These are phyloP conservation scores for Stentor coeruleus DNA, from an alignment of 73 alveolate species.

Conservation along the genomic window DNA sequence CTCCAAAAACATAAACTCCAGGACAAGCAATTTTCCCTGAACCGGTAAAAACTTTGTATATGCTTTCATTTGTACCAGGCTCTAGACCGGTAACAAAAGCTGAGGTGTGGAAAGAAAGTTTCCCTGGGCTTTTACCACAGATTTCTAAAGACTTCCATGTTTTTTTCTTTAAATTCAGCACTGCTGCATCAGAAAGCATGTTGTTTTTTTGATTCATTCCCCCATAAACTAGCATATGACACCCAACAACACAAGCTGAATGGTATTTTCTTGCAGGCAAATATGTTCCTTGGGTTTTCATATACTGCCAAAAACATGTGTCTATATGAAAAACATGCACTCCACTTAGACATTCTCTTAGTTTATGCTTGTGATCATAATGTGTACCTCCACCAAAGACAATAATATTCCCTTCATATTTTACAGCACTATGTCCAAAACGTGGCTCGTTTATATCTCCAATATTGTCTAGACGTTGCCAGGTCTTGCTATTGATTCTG, in stretches of 20 bases:
- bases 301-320: not conserved
- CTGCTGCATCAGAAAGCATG: constrained; percentile 17
- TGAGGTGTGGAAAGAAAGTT: constrained; percentile 15
- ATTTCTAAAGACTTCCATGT: constrained; percentile 6
- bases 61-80: not conserved
- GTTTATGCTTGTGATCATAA: not conserved
- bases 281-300: constrained; percentile 5
- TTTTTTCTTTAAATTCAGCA: not conserved
- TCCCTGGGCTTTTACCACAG: not conserved
- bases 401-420: not conserved
- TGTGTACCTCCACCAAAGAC: constrained; percentile 29
- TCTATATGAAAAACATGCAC: not conserved
- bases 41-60: not conserved
- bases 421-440: constrained; percentile 25
- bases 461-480: not conserved
- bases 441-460: constrained; percentile 2
- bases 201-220: constrained; percentile 21
- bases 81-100: not conserved
- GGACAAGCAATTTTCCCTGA: not conserved
- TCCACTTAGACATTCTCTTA: constrained; percentile 22
- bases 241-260: not conserved
- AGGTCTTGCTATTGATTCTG: not conserved
- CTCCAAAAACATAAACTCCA: constrained; percentile 28
- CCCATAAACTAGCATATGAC: constrained; percentile 27
- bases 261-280: constrained; percentile 18